A percentile compares a stretch with the other conserved stretches of the same genome.
These are phyloP conservation scores for Favolaschia claudopus DNA, from an alignment of 768 basidiomycete genomes.

Conservation along the genomic window DNA sequence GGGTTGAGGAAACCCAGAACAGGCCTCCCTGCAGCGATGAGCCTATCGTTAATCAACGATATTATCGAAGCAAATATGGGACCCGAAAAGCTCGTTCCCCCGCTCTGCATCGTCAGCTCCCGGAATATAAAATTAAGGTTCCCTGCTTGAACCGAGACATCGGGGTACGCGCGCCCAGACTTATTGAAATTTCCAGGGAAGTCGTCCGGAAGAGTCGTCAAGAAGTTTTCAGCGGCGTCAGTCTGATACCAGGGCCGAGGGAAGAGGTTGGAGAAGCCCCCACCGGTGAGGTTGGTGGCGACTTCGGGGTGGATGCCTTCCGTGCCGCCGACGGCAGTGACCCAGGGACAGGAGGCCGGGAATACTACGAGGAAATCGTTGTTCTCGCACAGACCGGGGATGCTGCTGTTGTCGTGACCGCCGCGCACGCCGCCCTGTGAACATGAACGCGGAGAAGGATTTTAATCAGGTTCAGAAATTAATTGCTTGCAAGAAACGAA, in stretches of 20 bases:
- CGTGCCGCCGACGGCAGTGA: conserved; percentile 4
- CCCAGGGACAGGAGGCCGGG: conserved; percentile 7
- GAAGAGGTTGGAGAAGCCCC: conserved; percentile 51
- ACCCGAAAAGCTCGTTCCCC: no score
- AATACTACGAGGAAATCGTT: conserved; percentile 37
- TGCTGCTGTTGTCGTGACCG: conserved; percentile 7
- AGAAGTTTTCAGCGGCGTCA: conserved; percentile 33
- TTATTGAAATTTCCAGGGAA: conserved; percentile 6
- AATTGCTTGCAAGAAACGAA: neutral
- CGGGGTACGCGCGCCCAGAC: conserved; percentile 28
- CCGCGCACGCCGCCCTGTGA: conserved; percentile 4
- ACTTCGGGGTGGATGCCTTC: conserved; percentile 3
- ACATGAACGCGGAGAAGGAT: no score
- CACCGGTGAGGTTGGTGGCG: conserved; percentile 32
- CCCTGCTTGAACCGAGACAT: conserved; percentile 14
- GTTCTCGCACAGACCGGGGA: conserved; percentile 26
- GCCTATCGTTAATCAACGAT: no score
- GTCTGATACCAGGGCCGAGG: conserved; percentile 41
- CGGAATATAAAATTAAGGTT: no score
- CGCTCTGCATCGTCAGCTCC: no score
- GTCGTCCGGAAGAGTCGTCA: conserved; percentile 21
- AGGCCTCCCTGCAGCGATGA: no score
- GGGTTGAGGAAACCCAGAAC: no score
- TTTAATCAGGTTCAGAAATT: neutral
- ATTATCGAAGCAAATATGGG: no score